Evolutionary conservation across 305 asterid genomes (phyloP).

Genomic region (Salvia sclarea): DNA sequence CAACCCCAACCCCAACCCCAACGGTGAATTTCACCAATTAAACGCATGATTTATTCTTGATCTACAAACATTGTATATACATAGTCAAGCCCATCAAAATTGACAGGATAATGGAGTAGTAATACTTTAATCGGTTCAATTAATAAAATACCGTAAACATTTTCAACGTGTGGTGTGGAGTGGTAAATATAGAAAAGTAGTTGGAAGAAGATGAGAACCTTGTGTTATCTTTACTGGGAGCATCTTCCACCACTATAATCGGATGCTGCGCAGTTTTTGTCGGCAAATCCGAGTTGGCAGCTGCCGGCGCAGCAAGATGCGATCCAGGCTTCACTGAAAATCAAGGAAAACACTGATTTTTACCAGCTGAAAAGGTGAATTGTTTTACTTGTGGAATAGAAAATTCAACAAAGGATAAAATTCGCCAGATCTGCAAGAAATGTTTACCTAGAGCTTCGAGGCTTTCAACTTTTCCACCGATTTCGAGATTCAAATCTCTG

Average conservation of each 20-base stretch:
- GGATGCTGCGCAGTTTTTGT: slow-evolving; percentile 35
- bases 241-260: slow-evolving; percentile 29
- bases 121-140: background rate
- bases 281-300: slow-evolving; percentile 36
- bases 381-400: background rate
- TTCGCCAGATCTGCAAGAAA: slow-evolving; percentile 16
- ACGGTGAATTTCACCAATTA: too few species aligned
- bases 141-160: background rate
- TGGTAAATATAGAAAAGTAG: background rate
- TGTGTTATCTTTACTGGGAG: slow-evolving; percentile 36
- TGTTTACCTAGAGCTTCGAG: slow-evolving; percentile 46
- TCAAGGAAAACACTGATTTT: slow-evolving; percentile 9
- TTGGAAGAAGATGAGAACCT: slow-evolving; percentile 29
- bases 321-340: slow-evolving; percentile 57
- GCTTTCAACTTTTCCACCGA: slow-evolving; percentile 46
- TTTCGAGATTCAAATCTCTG: slow-evolving; percentile 60
- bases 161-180: background rate
- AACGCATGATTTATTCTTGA: too few species aligned
- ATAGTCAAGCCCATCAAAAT: too few species aligned
- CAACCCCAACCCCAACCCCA: too few species aligned
- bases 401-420: background rate
- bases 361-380: slow-evolving; percentile 17
- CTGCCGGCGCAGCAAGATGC: slow-evolving; percentile 34
- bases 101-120: too few species aligned
- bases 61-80: too few species aligned